Percentiles rank a stretch among this genome's conserved stretches.
phyloP scores from a whole-genome alignment of 1,139 yeast genomes.

The Nakaseomyces delphensis region DNA sequence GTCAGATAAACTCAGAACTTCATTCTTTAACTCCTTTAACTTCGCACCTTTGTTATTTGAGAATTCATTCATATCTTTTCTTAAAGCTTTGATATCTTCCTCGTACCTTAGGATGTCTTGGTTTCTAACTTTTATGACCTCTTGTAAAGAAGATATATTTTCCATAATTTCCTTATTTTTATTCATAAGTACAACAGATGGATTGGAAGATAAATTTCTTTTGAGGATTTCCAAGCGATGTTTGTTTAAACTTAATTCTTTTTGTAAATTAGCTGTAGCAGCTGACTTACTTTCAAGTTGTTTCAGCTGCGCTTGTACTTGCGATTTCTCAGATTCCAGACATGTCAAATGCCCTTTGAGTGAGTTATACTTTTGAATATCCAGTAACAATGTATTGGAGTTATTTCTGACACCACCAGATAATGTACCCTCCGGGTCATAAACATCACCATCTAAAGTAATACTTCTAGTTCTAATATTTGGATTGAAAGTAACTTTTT shows the following conservation, averaged over 20 bases:
- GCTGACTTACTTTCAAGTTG: conserved; percentile 42
- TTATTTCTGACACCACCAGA: conserved; percentile 85
- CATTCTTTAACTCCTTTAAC: conserved; percentile 56
- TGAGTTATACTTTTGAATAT: conserved; percentile 62
- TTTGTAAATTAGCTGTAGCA: conserved; percentile 51
- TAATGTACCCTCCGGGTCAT: conserved; percentile 92
- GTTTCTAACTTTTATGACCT: conserved; percentile 35
- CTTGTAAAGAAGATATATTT: conserved; percentile 39
- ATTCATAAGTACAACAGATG: conserved; percentile 43
- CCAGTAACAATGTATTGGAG: conserved; percentile 50
- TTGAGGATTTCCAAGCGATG: conserved; percentile 62
- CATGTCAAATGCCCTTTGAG: conserved; percentile 38
- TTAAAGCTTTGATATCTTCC: conserved; percentile 47
- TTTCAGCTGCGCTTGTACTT: conserved; percentile 38
- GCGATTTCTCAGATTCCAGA: conserved; percentile 36
- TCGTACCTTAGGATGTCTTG: conserved; percentile 28
- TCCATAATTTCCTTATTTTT: conserved; percentile 41
- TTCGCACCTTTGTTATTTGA: conserved; percentile 72
- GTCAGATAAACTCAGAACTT: conserved; percentile 38
- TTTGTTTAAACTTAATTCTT: conserved; percentile 52
- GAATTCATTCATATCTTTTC: conserved; percentile 77
- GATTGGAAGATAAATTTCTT: conserved; percentile 52
- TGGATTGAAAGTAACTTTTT: conserved; percentile 78
- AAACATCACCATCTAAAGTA: conserved; percentile 86
- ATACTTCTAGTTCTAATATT: conserved; percentile 75